Conservation (phyloP, 495 filamentous ascomycete species). For the Aspergillus sclerotiicarbonarius region DNA sequence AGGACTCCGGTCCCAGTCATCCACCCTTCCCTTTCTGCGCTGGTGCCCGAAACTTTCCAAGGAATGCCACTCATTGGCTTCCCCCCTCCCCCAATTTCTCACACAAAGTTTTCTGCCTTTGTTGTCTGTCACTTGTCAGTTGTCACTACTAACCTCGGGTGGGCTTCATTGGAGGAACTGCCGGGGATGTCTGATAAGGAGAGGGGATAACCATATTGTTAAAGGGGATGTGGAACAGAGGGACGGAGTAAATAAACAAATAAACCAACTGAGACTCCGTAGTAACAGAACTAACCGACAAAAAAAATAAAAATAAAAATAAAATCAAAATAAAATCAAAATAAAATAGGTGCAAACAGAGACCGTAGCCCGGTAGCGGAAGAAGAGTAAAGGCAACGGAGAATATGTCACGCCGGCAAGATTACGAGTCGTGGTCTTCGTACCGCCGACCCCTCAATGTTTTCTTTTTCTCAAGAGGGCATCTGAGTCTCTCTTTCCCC, state of each 20-base stretch:
- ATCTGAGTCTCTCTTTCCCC: not conserved
- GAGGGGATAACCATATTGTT: no score
- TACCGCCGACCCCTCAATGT: not conserved
- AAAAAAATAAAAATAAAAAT: no score
- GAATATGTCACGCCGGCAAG: conserved; percentile 13
- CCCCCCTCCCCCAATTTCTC: not conserved
- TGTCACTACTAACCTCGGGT: not conserved
- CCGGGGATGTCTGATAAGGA: no score
- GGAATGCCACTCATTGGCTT: conserved; percentile 7
- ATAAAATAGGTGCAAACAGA: not conserved
- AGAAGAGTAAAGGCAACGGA: conserved; percentile 2
- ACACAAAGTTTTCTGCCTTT: conserved; percentile 9
- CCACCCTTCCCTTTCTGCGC: conserved; percentile 16
- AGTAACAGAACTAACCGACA: no score
- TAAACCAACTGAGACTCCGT: no score
- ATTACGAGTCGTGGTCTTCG: not conserved
- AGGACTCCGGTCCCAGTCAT: conserved; percentile 10
- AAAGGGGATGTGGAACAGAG: no score
- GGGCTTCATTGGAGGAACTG: no score
- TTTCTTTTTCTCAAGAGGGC: not conserved
- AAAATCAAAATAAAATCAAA: no score
- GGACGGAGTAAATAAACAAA: no score
- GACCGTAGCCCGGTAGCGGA: not conserved
- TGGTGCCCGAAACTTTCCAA: conserved; percentile 25
- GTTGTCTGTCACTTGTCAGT: conserved; percentile 7